Base-by-base conservation (phyloP, 345 rosid species). In the Bruguiera gymnorhiza region DNA sequence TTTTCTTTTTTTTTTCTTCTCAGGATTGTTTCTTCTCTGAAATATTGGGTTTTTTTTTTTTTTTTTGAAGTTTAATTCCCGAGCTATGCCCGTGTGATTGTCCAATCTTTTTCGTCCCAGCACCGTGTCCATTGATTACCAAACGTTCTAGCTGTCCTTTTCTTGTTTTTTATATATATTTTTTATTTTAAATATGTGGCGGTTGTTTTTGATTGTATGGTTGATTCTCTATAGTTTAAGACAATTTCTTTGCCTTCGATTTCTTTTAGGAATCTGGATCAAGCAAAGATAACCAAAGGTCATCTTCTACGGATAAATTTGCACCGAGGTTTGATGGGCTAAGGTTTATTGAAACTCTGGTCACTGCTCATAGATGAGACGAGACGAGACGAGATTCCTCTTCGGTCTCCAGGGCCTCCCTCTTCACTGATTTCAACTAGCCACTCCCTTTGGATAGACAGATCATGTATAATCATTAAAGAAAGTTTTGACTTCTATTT, bases 261-360 rank as follows among this genome's bases (percentile, higher is more conserved):
- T 16, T 18, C 8, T 54, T 54, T 54, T 4, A 71, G 80, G 75
- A 71, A 43, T 15, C 50, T 43, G 15, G 19, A 31, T 65, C 74
- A 16, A 52, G 31, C 23, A 48, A 48, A 62, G 69, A 71, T 15
- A 65, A 62, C n/a, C 37, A 62, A 10, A 63, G 39, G 36, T 66
- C 71, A 48, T 6, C 59, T 32, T 62, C 72, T 1, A 26, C 60
- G 55, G 75, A 76, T 13, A 76, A 76, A 68, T 76, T 76, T 71
- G 72, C 80, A 4, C 80, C 80, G 18, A 76, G 72, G 23, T 76
- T 71, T 66, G 80, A 76, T 56, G 80, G 80, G 66, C 19, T 76
- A 36, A 76, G 72, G 75, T 76, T 76, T 24, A 76, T 76, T 72
- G 80, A 76, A 34, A 76, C 80, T 24, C 69, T 76, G 60, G 65